Base-by-base conservation (phyloP, 2,329 filamentous ascomycete species). In the Colletotrichum echinochloae region DNA sequence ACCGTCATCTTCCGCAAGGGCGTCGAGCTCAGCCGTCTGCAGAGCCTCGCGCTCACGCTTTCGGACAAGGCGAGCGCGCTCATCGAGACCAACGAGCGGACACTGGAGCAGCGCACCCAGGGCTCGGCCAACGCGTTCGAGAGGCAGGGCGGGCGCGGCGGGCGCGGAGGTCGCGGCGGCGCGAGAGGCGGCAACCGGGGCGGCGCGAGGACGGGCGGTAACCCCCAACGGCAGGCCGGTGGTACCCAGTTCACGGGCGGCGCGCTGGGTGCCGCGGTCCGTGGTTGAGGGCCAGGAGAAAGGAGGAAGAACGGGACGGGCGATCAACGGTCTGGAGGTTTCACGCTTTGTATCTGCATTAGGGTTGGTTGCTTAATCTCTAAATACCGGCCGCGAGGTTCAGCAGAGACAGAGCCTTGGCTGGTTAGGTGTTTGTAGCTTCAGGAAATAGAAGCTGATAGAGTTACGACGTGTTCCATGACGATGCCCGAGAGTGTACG, bases 1-100 rank as follows among this genome's bases (percentile, higher is more conserved):
- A 97, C 94, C 61, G 94, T 99, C 83, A 96, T 98, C 85, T 99
- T 99, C 93, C 92, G 96, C 83, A 98, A 99, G 91, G 97, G 96
- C 70, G 96, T 99, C 73, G 97, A 99, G 87, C 90, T 99, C 74
- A 97, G 94, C 79, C 91, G 97, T 76, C 90, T 99, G 74, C 96
- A 99, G 85, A 97, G 94, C 81, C 88, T 99, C 78, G 95, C 97
- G 39, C 91, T 99, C 74, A 96, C 95, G 12, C 88, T 99, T 62
- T 94, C 93, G 70, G 96, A 99, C 86, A 99, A 98, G 89, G 95
- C 96, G 69, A 97, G 94, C 80, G 90, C 92, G 63, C 91, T 99
- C 71, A 97, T 98, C 79, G 97, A 99, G 88, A 91, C 91, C 76
- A 99, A 99, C 85, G 96, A 99, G 87, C 92, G 97, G 81, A 97